Conservation (phyloP, 495 filamentous ascomycete genomes). For the Pyrenula massariospora region DNA sequence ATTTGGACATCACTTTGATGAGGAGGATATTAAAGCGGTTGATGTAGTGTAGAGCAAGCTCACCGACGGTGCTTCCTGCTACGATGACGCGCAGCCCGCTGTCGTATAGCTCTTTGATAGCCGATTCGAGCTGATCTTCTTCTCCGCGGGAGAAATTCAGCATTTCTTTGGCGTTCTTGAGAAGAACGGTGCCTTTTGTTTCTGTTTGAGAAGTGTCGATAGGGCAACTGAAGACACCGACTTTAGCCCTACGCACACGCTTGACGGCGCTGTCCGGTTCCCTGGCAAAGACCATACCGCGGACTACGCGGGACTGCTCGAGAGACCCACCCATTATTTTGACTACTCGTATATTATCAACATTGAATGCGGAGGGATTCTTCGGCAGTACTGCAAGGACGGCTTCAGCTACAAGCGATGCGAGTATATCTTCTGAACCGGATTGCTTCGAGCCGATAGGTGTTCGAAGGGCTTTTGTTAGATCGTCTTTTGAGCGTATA, state of each 20-base stretch:
- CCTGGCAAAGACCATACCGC: conserved; percentile 95
- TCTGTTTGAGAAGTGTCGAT: conserved; percentile 95
- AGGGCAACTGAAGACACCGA: conserved; percentile 91
- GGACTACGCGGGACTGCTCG: conserved; percentile 86
- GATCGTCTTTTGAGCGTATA: conserved; percentile 61
- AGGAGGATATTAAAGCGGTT: conserved; percentile 92
- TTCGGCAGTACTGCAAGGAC: conserved; percentile 91
- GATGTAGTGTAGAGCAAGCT: conserved; percentile 93
- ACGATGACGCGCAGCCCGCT: conserved; percentile 86
- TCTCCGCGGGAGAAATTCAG: conserved; percentile 96
- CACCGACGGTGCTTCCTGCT: conserved; percentile 82
- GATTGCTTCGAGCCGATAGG: conserved; percentile 95
- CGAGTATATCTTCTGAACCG: conserved; percentile 79
- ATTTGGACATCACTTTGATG: conserved; percentile 97
- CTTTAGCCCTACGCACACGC: conserved; percentile 85
- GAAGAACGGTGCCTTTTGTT: conserved; percentile 98
- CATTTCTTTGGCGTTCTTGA: conserved; percentile 98
- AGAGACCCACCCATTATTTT: conserved; percentile 99
- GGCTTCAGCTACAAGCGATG: conserved; percentile 80
- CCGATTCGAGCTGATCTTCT: conserved; percentile 77
- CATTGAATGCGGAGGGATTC: conserved; percentile 97
- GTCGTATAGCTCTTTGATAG: conserved; percentile 91
- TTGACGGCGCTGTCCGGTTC: conserved; percentile 85
- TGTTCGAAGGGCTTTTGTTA: conserved; percentile 91
- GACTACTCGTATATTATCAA: conserved; percentile 97